Percentiles rank a stretch among this genome's conserved stretches.
Evolutionary conservation across 306 rosid genomes (phyloP).

Genomic region (Cyclanthera cordifolia): DNA sequence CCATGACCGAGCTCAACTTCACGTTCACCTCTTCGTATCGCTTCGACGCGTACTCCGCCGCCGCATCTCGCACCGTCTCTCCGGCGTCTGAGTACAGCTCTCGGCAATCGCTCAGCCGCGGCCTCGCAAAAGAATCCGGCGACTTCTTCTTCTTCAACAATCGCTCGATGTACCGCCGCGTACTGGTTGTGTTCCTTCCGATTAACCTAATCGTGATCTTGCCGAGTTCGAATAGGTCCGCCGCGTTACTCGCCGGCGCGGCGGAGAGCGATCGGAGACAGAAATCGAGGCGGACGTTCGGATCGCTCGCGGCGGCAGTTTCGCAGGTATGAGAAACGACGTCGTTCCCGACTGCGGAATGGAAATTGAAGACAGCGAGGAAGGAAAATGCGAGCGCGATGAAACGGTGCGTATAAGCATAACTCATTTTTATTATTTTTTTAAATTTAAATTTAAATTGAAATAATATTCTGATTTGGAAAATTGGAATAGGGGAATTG

Average conservation of each 20-base stretch:
- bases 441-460: too few relatives aligned
- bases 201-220: constrained; percentile 32
- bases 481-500: neutral
- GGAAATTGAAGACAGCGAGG: neutral
- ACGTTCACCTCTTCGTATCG: constrained; percentile 36
- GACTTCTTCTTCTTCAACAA: constrained; percentile 24
- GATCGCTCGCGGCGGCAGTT: constrained; percentile 34
- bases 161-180: constrained; percentile 24
- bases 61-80: constrained; percentile 26
- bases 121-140: constrained; percentile 10
- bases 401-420: neutral
- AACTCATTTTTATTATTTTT: neutral
- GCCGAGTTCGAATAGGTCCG: constrained; percentile 38
- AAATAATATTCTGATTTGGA: neutral
- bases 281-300: constrained; percentile 51
- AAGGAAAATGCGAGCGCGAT: neutral
- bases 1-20: constrained; percentile 35
- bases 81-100: constrained; percentile 38
- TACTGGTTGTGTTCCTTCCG: constrained; percentile 32
- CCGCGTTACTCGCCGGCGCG: constrained; percentile 10
- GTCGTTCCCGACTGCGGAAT: constrained; percentile 7
- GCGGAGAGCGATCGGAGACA: constrained; percentile 42
- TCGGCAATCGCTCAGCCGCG: constrained; percentile 45
- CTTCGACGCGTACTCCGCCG: constrained; percentile 28
- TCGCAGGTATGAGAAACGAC: constrained; percentile 49